These are phyloP conservation scores for Grosmannia serpens DNA, from an alignment of 2,329 filamentous ascomycete genomes.

Conservation along the genomic window DNA sequence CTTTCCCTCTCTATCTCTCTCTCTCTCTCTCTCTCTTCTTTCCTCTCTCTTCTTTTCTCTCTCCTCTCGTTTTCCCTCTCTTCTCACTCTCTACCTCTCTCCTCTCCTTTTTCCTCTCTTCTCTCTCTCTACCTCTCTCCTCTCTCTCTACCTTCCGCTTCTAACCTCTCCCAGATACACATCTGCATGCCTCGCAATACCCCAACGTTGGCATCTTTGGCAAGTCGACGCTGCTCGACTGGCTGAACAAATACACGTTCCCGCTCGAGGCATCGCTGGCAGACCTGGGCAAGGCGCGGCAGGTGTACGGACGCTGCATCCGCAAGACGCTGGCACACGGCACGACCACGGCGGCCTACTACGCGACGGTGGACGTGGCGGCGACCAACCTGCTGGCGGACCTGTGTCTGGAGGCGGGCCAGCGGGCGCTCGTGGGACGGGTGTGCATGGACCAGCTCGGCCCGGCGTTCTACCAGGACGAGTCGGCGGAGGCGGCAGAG, in stretches of 20 bases:
- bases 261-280: slow-evolving; percentile 73
- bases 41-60: too few species aligned
- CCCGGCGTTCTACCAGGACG: slow-evolving; percentile 72
- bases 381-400: slow-evolving; percentile 87
- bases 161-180: slow-evolving; percentile 56
- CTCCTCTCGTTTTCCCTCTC: too few species aligned
- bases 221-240: slow-evolving; percentile 82
- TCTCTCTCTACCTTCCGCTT: too few species aligned
- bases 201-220: slow-evolving; percentile 92
- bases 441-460: slow-evolving; percentile 87
- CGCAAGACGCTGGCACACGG: slow-evolving; percentile 74
- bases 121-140: too few species aligned
- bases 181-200: slow-evolving; percentile 91
- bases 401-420: slow-evolving; percentile 67
- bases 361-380: slow-evolving; percentile 74
- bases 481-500: slow-evolving; percentile 45
- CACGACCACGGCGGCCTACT: slow-evolving; percentile 92
- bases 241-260: slow-evolving; percentile 91
- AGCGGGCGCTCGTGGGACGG: slow-evolving; percentile 81
- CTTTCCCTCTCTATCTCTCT: too few species aligned
- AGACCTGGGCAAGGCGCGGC: slow-evolving; percentile 48
- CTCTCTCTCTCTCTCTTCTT: too few species aligned
- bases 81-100: too few species aligned
- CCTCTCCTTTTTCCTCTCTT: too few species aligned
- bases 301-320: slow-evolving; percentile 69